These are phyloP conservation scores for Xerocomus nothofagi DNA, from an alignment of 1,284 basidiomycete species.

Conservation along the genomic window DNA sequence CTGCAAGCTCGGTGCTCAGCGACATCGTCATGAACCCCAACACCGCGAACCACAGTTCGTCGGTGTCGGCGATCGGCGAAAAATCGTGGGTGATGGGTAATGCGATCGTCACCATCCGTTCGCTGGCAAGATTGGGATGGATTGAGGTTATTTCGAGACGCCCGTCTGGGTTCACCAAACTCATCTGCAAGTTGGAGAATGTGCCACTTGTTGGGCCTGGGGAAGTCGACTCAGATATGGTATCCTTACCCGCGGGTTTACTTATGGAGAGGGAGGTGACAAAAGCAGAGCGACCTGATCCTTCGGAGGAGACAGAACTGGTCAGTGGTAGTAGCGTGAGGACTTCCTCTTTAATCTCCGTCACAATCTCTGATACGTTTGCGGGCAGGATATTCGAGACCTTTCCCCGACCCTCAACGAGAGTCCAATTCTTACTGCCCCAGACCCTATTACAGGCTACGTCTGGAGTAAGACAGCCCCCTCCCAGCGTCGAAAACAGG, in stretches of 20 bases:
- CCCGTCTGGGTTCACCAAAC: conserved; percentile 86
- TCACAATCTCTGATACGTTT: conserved; percentile 11
- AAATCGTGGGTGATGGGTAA: conserved; percentile 91
- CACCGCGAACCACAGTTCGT: conserved; percentile 25
- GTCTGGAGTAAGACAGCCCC: conserved; percentile 85
- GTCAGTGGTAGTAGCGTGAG: conserved; percentile 14
- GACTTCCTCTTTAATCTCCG: neutral
- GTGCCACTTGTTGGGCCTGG: conserved; percentile 81
- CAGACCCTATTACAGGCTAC: conserved; percentile 74
- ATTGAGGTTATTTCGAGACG: conserved; percentile 85
- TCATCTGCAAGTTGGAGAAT: conserved; percentile 92
- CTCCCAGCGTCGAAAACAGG: conserved; percentile 83
- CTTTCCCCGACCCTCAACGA: conserved; percentile 8
- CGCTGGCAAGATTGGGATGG: conserved; percentile 81
- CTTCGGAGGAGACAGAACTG: conserved; percentile 9
- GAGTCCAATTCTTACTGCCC: conserved; percentile 37
- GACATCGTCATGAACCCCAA: conserved; percentile 66
- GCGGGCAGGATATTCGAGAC: conserved; percentile 25
- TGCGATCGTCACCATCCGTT: conserved; percentile 82
- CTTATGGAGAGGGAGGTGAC: conserved; percentile 66
- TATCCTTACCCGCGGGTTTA: conserved; percentile 69
- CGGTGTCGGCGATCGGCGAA: conserved; percentile 47
- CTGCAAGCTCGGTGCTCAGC: conserved; percentile 77
- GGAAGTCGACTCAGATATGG: conserved; percentile 76
- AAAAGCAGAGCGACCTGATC: conserved; percentile 32